Conservation (phyloP, 2,329 filamentous ascomycete species). For the Alternaria consortialis region DNA sequence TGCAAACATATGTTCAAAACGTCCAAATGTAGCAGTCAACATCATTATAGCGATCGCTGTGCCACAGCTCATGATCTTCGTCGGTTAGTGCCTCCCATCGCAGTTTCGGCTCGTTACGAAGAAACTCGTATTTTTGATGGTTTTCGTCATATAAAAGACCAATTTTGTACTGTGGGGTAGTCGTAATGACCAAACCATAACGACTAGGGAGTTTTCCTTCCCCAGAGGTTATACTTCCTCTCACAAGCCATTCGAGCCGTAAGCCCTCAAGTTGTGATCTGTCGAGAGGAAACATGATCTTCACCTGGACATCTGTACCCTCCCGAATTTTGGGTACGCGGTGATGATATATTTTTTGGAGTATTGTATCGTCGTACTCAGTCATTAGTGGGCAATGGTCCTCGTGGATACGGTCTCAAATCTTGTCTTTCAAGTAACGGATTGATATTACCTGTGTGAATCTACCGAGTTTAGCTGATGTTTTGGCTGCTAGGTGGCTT, state of each 20-base stretch:
- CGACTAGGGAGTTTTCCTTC: not conserved
- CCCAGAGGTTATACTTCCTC: too few species aligned
- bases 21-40: not conserved
- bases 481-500: not conserved
- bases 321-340: not conserved
- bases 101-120: not conserved
- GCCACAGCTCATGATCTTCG: not conserved
- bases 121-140: too few species aligned
- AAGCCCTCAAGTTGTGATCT: not conserved
- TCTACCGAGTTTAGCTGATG: not conserved
- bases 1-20: not conserved
- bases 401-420: not conserved
- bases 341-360: not conserved
- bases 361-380: not conserved
- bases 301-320: not conserved
- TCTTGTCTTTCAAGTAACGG: not conserved
- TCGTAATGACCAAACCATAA: not conserved
- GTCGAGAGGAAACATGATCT: not conserved
- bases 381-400: not conserved
- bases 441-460: not conserved
- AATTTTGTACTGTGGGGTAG: not conserved
- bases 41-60: not conserved
- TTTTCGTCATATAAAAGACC: too few species aligned
- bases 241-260: not conserved
- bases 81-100: not conserved